phyloP scores from a whole-genome alignment of 805 yeast species.

The Zygosaccharomyces gambellarensis region DNA sequence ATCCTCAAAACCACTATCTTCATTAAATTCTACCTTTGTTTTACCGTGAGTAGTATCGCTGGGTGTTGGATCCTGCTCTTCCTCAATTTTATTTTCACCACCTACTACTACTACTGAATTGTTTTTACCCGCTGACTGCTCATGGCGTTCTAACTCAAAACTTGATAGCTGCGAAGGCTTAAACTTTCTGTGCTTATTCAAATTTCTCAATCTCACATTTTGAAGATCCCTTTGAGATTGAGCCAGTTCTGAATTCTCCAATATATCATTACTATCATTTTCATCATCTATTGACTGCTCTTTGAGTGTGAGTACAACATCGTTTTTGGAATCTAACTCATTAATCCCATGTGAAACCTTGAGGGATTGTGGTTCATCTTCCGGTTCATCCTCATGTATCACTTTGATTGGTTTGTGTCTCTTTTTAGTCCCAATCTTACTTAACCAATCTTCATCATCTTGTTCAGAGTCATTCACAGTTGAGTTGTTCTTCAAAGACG shows the following conservation, averaged over 20 bases:
- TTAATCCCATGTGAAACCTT: slow-evolving; percentile 48
- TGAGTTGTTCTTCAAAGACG: slow-evolving; percentile 1
- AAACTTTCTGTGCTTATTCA: slow-evolving; percentile 36
- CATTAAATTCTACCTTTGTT: slow-evolving; percentile 24
- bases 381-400: slow-evolving; percentile 22
- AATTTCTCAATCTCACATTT: slow-evolving; percentile 30
- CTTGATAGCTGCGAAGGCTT: slow-evolving; percentile 19
- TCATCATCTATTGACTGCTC: slow-evolving; percentile 33
- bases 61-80: background rate
- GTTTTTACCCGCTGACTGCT: slow-evolving; percentile 21
- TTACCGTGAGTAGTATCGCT: slow-evolving; percentile 12
- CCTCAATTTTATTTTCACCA: slow-evolving; percentile 8
- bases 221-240: slow-evolving; percentile 31
- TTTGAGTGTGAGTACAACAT: slow-evolving; percentile 53
- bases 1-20: slow-evolving; percentile 17
- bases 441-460: slow-evolving; percentile 23
- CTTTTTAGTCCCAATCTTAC: slow-evolving; percentile 18
- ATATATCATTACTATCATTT: slow-evolving; percentile 31
- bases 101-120: slow-evolving; percentile 20
- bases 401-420: slow-evolving; percentile 7
- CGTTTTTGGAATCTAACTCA: slow-evolving; percentile 37
- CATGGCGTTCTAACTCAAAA: slow-evolving; percentile 20
- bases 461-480: background rate
- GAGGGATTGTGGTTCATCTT: slow-evolving; percentile 32
- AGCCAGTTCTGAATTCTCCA: slow-evolving; percentile 26